Conservation (phyloP, 495 filamentous ascomycete species). For the Lindgomyces ingoldianus region DNA sequence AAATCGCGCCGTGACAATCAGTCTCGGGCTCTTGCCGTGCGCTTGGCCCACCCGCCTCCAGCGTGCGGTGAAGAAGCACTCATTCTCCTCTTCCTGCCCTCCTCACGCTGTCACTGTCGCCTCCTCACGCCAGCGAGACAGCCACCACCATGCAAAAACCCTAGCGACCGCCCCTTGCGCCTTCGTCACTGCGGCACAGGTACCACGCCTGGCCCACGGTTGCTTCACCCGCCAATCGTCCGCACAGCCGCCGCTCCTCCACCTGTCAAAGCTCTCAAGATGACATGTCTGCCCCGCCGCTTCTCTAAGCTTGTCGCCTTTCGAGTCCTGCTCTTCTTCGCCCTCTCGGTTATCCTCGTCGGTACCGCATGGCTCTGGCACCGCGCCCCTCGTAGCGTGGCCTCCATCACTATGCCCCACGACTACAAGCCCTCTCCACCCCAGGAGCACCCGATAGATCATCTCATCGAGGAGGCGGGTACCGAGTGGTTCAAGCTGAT, state of each 20-base stretch:
- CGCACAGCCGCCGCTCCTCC: neutral
- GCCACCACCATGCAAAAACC: too few relatives aligned
- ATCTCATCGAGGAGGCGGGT: conserved; percentile 38
- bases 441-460: conserved; percentile 43
- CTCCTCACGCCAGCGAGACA: too few relatives aligned
- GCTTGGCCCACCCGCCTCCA: too few relatives aligned
- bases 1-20: too few relatives aligned
- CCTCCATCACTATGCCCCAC: conserved; percentile 3
- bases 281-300: neutral
- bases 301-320: neutral
- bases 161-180: too few relatives aligned
- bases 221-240: too few relatives aligned
- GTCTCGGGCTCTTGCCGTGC: too few relatives aligned
- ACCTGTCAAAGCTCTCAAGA: neutral
- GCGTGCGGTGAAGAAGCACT: too few relatives aligned
- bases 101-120: too few relatives aligned
- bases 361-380: conserved; percentile 22
- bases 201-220: too few relatives aligned
- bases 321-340: neutral
- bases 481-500: conserved; percentile 31
- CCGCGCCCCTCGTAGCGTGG: neutral
- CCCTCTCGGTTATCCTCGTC: conserved; percentile 4
- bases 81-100: too few relatives aligned
- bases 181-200: too few relatives aligned
- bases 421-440: conserved; percentile 4